These are phyloP conservation scores for Dendrobium officinale DNA, from an alignment of 106 monocot species.

Conservation along the genomic window DNA sequence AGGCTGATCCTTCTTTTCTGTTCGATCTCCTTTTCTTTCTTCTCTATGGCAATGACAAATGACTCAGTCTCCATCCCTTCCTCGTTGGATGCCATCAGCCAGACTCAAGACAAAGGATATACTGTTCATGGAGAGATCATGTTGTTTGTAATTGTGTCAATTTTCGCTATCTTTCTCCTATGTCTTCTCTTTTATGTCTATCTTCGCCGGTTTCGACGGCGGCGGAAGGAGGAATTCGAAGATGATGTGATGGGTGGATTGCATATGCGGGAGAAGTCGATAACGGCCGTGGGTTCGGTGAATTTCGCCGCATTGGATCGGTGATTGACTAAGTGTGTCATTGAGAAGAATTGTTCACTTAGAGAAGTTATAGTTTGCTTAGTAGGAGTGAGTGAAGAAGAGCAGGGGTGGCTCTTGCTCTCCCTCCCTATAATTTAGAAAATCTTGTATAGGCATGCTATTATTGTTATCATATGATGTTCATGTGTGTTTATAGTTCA, in stretches of 20 bases:
- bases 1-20: not conserved
- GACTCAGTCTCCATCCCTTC: not conserved
- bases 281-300: too few species aligned
- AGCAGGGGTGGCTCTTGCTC: not conserved
- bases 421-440: not conserved
- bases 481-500: too few species aligned
- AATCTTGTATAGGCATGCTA: not conserved
- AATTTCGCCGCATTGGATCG: not conserved
- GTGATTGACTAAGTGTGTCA: not conserved
- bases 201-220: not conserved
- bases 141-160: not conserved
- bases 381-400: not conserved
- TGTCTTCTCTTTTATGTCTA: constrained; percentile 8
- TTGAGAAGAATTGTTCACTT: not conserved
- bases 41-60: not conserved
- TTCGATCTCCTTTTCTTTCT: not conserved
- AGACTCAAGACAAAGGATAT: constrained; percentile 2
- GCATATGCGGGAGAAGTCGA: not conserved
- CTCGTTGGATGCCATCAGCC: not conserved
- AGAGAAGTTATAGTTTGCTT: not conserved
- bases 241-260: not conserved
- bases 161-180: not conserved
- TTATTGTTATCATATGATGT: not conserved
- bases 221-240: not conserved
- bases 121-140: constrained; percentile 2